Evolutionary conservation across 805 yeast genomes (phyloP).

Genomic region (Komagataella mondaviorum): DNA sequence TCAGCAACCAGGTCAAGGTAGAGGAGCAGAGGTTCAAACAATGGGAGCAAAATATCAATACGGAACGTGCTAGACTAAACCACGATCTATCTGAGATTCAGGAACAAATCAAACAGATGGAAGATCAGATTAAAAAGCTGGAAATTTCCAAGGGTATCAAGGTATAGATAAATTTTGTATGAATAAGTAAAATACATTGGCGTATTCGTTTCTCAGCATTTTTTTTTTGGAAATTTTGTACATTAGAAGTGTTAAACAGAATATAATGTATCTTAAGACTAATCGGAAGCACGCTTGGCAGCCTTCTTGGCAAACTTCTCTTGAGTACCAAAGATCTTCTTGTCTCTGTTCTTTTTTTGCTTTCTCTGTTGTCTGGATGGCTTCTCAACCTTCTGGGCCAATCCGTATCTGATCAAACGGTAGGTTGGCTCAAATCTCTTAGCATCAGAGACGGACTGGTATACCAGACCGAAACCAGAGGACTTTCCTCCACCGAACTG

Average conservation of each 20-base stretch:
- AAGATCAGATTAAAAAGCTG: slow-evolving; percentile 59
- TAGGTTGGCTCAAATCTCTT: slow-evolving; percentile 98
- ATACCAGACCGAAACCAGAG: slow-evolving; percentile 97
- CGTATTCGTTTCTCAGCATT: background rate
- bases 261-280: slow-evolving; percentile 13
- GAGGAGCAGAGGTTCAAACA: slow-evolving; percentile 97
- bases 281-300: slow-evolving; percentile 85
- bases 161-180: background rate
- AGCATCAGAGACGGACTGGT: slow-evolving; percentile 96
- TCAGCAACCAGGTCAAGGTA: slow-evolving; percentile 91
- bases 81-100: slow-evolving; percentile 89
- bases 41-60: slow-evolving; percentile 95
- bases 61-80: slow-evolving; percentile 88
- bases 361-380: slow-evolving; percentile 99
- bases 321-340: slow-evolving; percentile 98
- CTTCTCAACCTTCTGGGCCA: slow-evolving; percentile 92
- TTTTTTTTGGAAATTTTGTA: background rate
- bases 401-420: slow-evolving; percentile 98
- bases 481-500: slow-evolving; percentile 99
- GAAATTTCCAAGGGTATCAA: slow-evolving; percentile 36
- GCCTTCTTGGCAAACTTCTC: slow-evolving; percentile 85
- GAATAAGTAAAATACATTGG: background rate
- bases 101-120: slow-evolving; percentile 55
- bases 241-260: background rate
- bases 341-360: slow-evolving; percentile 99